Percentiles rank a stretch among this genome's conserved stretches.
Conservation (phyloP, 2,329 filamentous ascomycete genomes). For the Coniella lustricola region DNA sequence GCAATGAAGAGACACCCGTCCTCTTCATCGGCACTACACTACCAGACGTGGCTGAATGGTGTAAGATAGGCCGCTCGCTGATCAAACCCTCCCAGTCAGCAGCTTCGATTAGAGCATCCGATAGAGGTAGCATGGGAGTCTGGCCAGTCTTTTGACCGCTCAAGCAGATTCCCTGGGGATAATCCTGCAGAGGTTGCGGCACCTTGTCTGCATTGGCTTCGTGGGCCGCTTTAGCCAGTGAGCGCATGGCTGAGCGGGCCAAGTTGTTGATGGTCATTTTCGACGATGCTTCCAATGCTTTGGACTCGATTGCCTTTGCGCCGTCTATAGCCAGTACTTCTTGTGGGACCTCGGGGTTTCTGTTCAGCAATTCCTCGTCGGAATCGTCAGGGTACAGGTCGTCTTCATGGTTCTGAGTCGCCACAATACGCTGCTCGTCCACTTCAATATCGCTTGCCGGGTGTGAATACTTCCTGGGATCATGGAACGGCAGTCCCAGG, state of each 20-base stretch:
- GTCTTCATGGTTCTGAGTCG: slow-evolving; percentile 36
- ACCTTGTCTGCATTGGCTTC: not conserved
- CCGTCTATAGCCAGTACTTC: slow-evolving; percentile 8
- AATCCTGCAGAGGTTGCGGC: slow-evolving; percentile 15
- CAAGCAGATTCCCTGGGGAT: slow-evolving; percentile 32
- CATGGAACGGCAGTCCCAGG: slow-evolving; percentile 33
- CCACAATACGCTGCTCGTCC: slow-evolving; percentile 53
- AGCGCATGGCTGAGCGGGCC: not conserved
- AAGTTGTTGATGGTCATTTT: slow-evolving; percentile 11
- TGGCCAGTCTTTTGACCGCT: slow-evolving; percentile 35
- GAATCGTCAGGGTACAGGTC: slow-evolving; percentile 44
- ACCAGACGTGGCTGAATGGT: slow-evolving; percentile 12
- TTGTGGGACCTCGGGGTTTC: slow-evolving; percentile 21
- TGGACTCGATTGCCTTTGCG: slow-evolving; percentile 4
- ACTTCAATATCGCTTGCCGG: slow-evolving; percentile 48
- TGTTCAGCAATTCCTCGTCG: slow-evolving; percentile 41
- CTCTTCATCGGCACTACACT: slow-evolving; percentile 5
- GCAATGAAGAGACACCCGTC: not conserved
- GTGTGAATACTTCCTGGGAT: slow-evolving; percentile 23
- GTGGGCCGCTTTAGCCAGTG: not conserved
- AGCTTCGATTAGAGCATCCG: slow-evolving; percentile 31
- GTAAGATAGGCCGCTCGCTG: slow-evolving; percentile 24
- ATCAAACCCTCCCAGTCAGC: slow-evolving; percentile 34
- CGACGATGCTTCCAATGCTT: not conserved
- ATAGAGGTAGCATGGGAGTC: slow-evolving; percentile 31